Conservation (phyloP, 2,329 filamentous ascomycete genomes). For the Cephalotrichum gorgonifer region DNA sequence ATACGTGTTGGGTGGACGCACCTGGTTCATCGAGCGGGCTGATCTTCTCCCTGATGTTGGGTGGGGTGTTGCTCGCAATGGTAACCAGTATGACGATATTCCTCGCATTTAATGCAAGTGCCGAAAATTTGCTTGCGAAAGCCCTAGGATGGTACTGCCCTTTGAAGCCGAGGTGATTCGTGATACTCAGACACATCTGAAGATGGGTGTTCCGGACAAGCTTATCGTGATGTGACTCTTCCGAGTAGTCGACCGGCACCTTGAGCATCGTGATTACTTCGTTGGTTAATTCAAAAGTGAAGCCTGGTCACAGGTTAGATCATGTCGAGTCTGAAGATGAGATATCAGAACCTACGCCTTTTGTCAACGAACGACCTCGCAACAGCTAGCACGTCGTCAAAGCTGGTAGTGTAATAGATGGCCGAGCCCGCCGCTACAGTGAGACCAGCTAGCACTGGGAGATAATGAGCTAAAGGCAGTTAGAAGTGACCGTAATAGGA, state of each 20-base stretch:
- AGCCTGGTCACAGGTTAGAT: slow-evolving; percentile 27
- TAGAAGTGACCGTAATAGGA: not conserved
- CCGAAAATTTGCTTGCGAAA: slow-evolving; percentile 64
- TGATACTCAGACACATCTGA: slow-evolving; percentile 66
- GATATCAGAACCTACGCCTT: slow-evolving; percentile 17
- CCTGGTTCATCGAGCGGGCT: slow-evolving; percentile 52
- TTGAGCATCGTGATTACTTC: slow-evolving; percentile 62
- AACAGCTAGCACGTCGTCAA: slow-evolving; percentile 64
- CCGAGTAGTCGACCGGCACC: slow-evolving; percentile 70
- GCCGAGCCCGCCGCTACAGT: slow-evolving; percentile 39
- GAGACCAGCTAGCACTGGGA: slow-evolving; percentile 51
- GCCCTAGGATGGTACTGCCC: slow-evolving; percentile 51
- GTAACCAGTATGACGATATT: slow-evolving; percentile 58
- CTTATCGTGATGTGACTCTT: slow-evolving; percentile 61
- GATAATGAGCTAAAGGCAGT: slow-evolving; percentile 34
- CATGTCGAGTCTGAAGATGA: not conserved
- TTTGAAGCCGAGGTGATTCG: slow-evolving; percentile 66
- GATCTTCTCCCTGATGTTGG: slow-evolving; percentile 41
- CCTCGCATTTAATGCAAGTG: slow-evolving; percentile 63
- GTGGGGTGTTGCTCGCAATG: slow-evolving; percentile 48
- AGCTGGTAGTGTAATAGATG: slow-evolving; percentile 36
- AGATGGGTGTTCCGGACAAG: slow-evolving; percentile 64
- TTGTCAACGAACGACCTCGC: slow-evolving; percentile 39
- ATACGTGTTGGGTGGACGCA: too few species aligned
- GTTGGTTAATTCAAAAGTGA: slow-evolving; percentile 51